These are phyloP conservation scores for Tricholoma bakamatsutake DNA, from an alignment of 768 basidiomycete genomes.

Conservation along the genomic window DNA sequence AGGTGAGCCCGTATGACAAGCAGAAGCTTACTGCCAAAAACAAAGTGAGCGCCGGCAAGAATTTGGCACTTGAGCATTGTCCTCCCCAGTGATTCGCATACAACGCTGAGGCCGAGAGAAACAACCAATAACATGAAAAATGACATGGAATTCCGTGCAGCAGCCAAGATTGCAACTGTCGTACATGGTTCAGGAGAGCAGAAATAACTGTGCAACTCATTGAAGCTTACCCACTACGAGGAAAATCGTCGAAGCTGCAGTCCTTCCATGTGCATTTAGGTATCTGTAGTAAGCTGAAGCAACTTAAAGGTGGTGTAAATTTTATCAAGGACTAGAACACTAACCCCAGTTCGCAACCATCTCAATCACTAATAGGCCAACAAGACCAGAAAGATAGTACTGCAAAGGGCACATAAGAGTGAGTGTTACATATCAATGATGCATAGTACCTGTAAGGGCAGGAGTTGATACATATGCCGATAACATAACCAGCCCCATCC, in stretches of 20 bases:
- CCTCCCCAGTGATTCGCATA: slow-evolving; percentile 78
- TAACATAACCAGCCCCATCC: slow-evolving; percentile 86
- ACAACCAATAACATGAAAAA: slow-evolving; percentile 95
- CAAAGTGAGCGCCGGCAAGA: slow-evolving; percentile 79
- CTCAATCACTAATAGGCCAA: slow-evolving; percentile 84
- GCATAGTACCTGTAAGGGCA: slow-evolving; percentile 72
- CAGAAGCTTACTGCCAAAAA: slow-evolving; percentile 78
- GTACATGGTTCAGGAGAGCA: slow-evolving; percentile 4
- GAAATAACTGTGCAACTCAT: neutral
- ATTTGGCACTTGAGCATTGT: slow-evolving; percentile 82
- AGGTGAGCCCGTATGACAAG: neutral
- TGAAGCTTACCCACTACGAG: slow-evolving; percentile 77
- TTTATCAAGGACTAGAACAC: slow-evolving; percentile 13
- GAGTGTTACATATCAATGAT: neutral
- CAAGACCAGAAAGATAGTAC: slow-evolving; percentile 89
- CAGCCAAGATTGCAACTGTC: slow-evolving; percentile 88
- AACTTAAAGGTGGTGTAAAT: slow-evolving; percentile 4
- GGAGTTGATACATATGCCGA: slow-evolving; percentile 70
- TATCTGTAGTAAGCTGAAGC: slow-evolving; percentile 84
- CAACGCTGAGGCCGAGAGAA: slow-evolving; percentile 86
- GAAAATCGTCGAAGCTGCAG: slow-evolving; percentile 76
- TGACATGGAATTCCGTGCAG: slow-evolving; percentile 88
- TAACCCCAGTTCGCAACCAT: slow-evolving; percentile 90
- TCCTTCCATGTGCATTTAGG: slow-evolving; percentile 80
- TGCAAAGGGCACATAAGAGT: slow-evolving; percentile 21